These are phyloP conservation scores for Cucurbita pepo DNA, from an alignment of 306 rosid species.

Conservation along the genomic window DNA sequence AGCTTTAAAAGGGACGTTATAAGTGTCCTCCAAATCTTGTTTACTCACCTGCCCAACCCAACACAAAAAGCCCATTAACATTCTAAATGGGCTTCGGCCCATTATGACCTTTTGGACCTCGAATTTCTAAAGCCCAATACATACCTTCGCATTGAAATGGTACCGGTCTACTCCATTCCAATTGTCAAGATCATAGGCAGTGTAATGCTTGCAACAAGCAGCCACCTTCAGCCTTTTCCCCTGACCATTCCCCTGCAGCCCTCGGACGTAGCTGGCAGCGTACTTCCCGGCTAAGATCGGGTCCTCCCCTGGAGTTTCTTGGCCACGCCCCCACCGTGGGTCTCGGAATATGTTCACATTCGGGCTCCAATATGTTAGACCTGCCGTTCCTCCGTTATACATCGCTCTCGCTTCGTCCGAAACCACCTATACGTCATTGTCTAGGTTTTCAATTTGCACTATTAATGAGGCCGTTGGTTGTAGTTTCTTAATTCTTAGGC, in stretches of 20 bases:
- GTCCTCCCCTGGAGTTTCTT: slow-evolving; percentile 92
- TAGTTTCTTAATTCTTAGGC: too few species aligned
- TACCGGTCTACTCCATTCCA: slow-evolving; percentile 71
- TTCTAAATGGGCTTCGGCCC: neutral
- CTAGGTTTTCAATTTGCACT: neutral
- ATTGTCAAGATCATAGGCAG: slow-evolving; percentile 88
- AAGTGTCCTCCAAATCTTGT: slow-evolving; percentile 78
- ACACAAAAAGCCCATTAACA: neutral
- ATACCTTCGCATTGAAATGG: slow-evolving; percentile 83
- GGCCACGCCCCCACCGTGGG: slow-evolving; percentile 95
- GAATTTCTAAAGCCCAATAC: neutral
- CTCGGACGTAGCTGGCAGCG: slow-evolving; percentile 58
- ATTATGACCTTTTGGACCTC: neutral
- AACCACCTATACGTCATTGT: slow-evolving; percentile 40
- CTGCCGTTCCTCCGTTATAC: slow-evolving; percentile 79
- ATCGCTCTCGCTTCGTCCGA: slow-evolving; percentile 94
- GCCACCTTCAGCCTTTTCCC: slow-evolving; percentile 77
- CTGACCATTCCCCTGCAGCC: slow-evolving; percentile 53
- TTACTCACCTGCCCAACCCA: slow-evolving; percentile 40
- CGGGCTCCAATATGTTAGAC: slow-evolving; percentile 87
- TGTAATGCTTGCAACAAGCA: slow-evolving; percentile 86
- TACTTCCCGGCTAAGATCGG: slow-evolving; percentile 50
- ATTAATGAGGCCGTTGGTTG: neutral
- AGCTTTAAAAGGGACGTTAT: slow-evolving; percentile 61
- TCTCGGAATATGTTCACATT: slow-evolving; percentile 84